Base-by-base conservation (phyloP, 441 rosid species). In the Raphanus hybrid region DNA sequence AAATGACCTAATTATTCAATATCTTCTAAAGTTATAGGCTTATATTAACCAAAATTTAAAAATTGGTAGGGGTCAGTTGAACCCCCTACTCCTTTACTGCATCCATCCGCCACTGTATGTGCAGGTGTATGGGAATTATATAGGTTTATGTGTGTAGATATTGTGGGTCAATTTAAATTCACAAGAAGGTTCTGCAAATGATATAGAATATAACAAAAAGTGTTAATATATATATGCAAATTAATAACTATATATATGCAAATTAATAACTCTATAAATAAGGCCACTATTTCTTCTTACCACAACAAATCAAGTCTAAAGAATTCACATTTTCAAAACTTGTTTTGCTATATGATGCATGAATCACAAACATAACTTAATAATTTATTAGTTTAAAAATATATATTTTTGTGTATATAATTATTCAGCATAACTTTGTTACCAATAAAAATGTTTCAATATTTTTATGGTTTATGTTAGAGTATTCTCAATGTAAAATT, bases 81-180 rank as follows among this genome's bases (percentile, higher is more conserved):
- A 23, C 0, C 26, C 26, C 26, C 26, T 23, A 23, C 26, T 23
- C 26, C 26, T 23, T 23, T 23, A 23, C 26, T 23, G 26, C 26
- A 23, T 23, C 26, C 26, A 23, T 23, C 26, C 26, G 3, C 11
- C 34, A n/a, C 8, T 34, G 29, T 1, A 26, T 18, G 37, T 16
- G 70, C 39, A 63, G 37, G 55, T 73, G 63, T 54, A 64, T 18
- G 39, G 41, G 52, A 76, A 55, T 69, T 71, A 79, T 66, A 82
- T 64, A 81, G 82, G 71, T 77, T 59, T 10, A 52, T 70, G 80
- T 72, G 82, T 74, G 83, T 66, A 41, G 23, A 74, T 75, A 63
- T 11, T 77, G 81, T 81, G 88, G 90, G 92, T 88, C 88, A 85
- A 81, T 82, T 59, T 74, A 73, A 75, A 50, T 71, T 67, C 20